Percentiles rank a stretch among this genome's conserved stretches.
These are phyloP conservation scores for Isoetes taiwanensis DNA, from an alignment of 75 land plant species.

Conservation along the genomic window DNA sequence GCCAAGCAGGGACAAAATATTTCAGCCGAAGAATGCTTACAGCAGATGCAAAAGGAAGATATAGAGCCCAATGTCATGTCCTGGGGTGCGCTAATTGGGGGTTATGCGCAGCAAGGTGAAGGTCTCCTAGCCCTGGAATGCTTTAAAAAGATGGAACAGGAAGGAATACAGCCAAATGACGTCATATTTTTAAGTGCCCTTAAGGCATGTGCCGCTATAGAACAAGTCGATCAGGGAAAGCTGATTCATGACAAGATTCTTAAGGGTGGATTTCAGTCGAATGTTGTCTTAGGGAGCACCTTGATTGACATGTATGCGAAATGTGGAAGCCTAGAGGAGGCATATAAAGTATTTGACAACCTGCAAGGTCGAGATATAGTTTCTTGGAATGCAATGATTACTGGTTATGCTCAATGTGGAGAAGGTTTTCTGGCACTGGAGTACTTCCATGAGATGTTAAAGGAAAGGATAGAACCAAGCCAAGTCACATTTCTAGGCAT, in stretches of 20 bases:
- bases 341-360: constrained; percentile 30
- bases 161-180: constrained; percentile 25
- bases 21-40: constrained; percentile 25
- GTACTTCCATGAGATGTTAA: constrained; percentile 35
- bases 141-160: constrained; percentile 11
- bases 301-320: constrained; percentile 58
- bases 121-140: no score
- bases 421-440: constrained; percentile 17
- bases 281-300: constrained; percentile 29
- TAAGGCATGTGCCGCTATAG: constrained; percentile 29
- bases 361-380: constrained; percentile 31
- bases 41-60: constrained; percentile 26
- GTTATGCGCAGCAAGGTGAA: no score
- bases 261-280: constrained; percentile 23
- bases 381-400: constrained; percentile 52
- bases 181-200: constrained; percentile 43
- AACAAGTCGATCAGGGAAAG: constrained; percentile 27
- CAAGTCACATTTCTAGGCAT: constrained; percentile 17
- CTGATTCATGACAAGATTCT: constrained; percentile 22
- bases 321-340: constrained; percentile 37
- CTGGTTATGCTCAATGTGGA: constrained; percentile 37
- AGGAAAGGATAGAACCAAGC: constrained; percentile 14
- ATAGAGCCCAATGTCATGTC: no score
- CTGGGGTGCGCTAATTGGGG: no score
- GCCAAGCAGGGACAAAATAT: constrained; percentile 19